Evolutionary conservation across 2,329 filamentous ascomycete species (phyloP).

Genomic region (Trichoderma arundinaceum): DNA sequence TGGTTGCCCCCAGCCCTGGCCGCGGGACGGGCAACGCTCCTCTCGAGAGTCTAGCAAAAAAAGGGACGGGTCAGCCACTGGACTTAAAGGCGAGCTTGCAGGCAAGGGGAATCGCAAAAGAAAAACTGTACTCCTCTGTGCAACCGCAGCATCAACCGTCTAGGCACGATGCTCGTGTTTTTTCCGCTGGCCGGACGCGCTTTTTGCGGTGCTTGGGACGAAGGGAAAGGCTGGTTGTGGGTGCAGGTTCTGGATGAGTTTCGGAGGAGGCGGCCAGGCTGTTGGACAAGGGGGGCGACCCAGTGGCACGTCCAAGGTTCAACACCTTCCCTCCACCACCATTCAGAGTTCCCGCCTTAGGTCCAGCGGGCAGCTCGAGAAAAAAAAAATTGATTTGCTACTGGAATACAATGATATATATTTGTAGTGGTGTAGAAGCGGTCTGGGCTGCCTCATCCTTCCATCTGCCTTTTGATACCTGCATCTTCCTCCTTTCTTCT

Average conservation of each 20-base stretch:
- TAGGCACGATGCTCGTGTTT: slow-evolving; percentile 40
- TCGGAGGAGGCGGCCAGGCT: slow-evolving; percentile 37
- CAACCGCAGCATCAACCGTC: slow-evolving; percentile 43
- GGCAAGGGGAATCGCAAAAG: not conserved
- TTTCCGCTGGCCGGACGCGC: slow-evolving; percentile 42
- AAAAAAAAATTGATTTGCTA: slow-evolving; percentile 17
- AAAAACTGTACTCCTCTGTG: slow-evolving; percentile 39
- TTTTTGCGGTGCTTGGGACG: slow-evolving; percentile 38
- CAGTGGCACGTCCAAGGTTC: slow-evolving; percentile 34
- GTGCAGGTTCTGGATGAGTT: slow-evolving; percentile 36
- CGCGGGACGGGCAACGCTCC: slow-evolving; percentile 40
- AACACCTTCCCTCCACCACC: slow-evolving; percentile 30
- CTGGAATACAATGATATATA: not conserved
- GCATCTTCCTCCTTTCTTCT: slow-evolving; percentile 16
- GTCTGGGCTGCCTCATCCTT: not conserved
- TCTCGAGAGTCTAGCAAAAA: slow-evolving; percentile 38
- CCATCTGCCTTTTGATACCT: slow-evolving; percentile 20
- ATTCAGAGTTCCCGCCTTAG: slow-evolving; percentile 28
- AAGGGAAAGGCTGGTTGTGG: slow-evolving; percentile 37
- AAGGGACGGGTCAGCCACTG: slow-evolving; percentile 32
- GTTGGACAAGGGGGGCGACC: slow-evolving; percentile 39
- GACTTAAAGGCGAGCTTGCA: slow-evolving; percentile 14
- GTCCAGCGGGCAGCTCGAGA: not conserved
- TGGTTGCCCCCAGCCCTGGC: slow-evolving; percentile 34
- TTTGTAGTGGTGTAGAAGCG: slow-evolving; percentile 13